Base-by-base conservation (phyloP, 2,329 filamentous ascomycete species). In the Bipolaris victoriae region DNA sequence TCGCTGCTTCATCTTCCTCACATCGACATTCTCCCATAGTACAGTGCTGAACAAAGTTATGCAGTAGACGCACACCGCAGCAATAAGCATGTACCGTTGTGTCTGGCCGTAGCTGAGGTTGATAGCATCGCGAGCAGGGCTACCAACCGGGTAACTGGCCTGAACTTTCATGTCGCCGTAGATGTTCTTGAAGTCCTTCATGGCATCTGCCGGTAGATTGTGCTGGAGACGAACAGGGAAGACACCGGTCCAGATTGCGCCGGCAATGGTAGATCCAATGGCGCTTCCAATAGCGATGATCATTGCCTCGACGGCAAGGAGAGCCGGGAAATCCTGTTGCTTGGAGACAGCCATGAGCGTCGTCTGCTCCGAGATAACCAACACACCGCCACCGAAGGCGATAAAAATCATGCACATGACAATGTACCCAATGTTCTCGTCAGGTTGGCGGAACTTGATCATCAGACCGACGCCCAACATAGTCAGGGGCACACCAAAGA, bases 181-280 rank as follows among this genome's bases (percentile, higher is more conserved):
- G 52, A 89, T 79, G 1, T 37, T 55, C 0, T 63, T 36, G 29
- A 71, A 63, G 39, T 76, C 79, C 39, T 68, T 66, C 67, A 79
- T 75, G 24, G 66, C 71, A 1, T 74, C 72, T 1, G 78, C 59
- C 9, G 86, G 85, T 1, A 88, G 77, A 18, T 69, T 64, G 2
- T 49, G 53, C 40, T 57, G 65, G 13, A 89, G 78, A 10, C 81
- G 80, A 16, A 77, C 73, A 5, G 81, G 82, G 65, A 90, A 84
- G 1, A 83, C 81, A 58, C 82, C 80, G 0, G 83, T 85, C 87
- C 87, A 90, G 60, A 90, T 85, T 9, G 87, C 86, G 0, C 82
- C 82, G 1, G 87, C 83, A 46, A 90, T 81, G 7, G 86, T 83
- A n/a, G 61, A 70, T 0, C 76, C 76, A 26, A 78, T 72, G 18